Base-by-base conservation (phyloP, 306 rosid species). In the Begonia loranthoides region DNA sequence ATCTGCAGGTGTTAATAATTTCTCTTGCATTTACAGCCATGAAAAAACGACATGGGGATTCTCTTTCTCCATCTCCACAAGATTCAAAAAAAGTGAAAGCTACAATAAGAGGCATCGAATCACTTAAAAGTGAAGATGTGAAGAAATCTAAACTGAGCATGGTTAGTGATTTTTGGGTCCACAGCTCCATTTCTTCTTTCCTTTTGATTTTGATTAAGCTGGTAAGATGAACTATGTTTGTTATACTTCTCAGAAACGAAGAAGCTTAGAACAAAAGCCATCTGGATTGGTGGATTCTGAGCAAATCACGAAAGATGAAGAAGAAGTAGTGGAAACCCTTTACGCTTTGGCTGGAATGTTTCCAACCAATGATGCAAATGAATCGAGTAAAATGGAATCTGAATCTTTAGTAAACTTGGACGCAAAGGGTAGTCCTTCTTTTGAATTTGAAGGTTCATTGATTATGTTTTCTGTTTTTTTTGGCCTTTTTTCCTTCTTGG, bases 271-370 rank as follows among this genome's bases (percentile, higher is more conserved):
- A 28, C 8, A 28, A 28, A 28, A 28, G 36, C 36, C 45, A 52
- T 75, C 75, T 56, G 52, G 82, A 69, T 77, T 65, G 19, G 66
- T 64, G 50, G 47, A 11, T 45, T 54, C 65, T 58, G 72, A 69
- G 59, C 45, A 76, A 54, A 77, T 87, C 58, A 83, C 96, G 43
- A 82, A 87, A 67, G 96, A 87, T 48, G 96, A 87, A 78, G 82
- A 80, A 72, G 96, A 87, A 78, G 96, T 83, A 36, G 96, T 66
- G 14, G 87, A 87, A 66, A 72, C 94, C 34, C 76, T 87, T 49
- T 78, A 64, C 67, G 82, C 90, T 51, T 70, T 87, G 82, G 90
- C 94, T 9, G 90, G 77, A 56, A 76, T 87, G 94, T 80, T 28
- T 28, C 36, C 36, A 1, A 28, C 36, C 36, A 28, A 3, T 28